Conservation (phyloP, 768 basidiomycete genomes). For the Lanmaoa pseudosensibilis region DNA sequence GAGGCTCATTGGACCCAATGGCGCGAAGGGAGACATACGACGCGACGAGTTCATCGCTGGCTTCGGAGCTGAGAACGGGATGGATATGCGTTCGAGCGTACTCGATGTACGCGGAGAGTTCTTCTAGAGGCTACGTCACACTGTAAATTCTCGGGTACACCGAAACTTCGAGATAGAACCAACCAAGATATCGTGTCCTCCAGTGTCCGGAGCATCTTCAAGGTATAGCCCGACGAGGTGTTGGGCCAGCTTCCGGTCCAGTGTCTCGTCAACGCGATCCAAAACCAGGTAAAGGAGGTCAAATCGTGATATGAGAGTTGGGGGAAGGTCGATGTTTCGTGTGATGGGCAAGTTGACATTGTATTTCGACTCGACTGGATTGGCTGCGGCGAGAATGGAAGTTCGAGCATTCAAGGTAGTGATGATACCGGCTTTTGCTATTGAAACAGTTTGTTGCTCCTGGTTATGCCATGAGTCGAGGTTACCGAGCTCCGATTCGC, state of each 20-base stretch:
- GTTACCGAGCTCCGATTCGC: background rate
- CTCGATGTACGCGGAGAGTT: slow-evolving; percentile 91
- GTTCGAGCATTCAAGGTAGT: slow-evolving; percentile 98
- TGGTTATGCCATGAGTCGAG: slow-evolving; percentile 31
- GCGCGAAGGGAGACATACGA: slow-evolving; percentile 95
- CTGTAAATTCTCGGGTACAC: slow-evolving; percentile 5
- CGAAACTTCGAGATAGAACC: slow-evolving; percentile 24
- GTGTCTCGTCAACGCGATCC: slow-evolving; percentile 87
- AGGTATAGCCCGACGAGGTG: slow-evolving; percentile 93
- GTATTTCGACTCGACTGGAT: slow-evolving; percentile 95
- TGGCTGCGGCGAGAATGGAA: slow-evolving; percentile 95
- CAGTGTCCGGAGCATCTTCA: slow-evolving; percentile 72
- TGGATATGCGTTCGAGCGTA: slow-evolving; percentile 86
- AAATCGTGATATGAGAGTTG: slow-evolving; percentile 96
- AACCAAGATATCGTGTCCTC: slow-evolving; percentile 74
- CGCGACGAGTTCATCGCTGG: slow-evolving; percentile 77
- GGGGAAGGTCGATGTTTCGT: slow-evolving; percentile 94
- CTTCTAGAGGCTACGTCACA: slow-evolving; percentile 70
- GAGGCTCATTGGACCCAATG: slow-evolving; percentile 81
- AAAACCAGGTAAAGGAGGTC: slow-evolving; percentile 95
- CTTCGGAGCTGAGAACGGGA: slow-evolving; percentile 83
- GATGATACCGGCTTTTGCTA: slow-evolving; percentile 98
- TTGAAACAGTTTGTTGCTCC: slow-evolving; percentile 99
- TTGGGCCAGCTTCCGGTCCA: slow-evolving; percentile 85
- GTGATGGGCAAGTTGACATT: slow-evolving; percentile 91